Base-by-base conservation (phyloP, 1,284 basidiomycete genomes). In the Ceratobasidium sp. region DNA sequence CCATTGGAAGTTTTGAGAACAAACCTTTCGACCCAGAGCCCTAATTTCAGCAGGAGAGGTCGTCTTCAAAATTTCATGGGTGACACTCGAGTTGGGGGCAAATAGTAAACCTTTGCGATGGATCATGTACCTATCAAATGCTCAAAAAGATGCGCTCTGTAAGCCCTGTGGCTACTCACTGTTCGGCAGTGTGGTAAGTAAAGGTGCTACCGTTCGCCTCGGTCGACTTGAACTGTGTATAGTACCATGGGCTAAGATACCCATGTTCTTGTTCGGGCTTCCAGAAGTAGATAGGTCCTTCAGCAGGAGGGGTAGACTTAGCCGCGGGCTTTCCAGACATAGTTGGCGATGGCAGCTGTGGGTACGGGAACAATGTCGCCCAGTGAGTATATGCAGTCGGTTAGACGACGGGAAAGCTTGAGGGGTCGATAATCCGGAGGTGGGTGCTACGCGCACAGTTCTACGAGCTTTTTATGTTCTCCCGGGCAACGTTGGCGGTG, bases 41-140 rank as follows among this genome's bases (percentile, higher is more conserved):
- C 89, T 89, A 9, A 88, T 85, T n/a, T 79, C 76, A 14, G 81
- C 80, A 77, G 87, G 83, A 22, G 81, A 79, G 1, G 76, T 82
- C 11, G 82, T 78, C 6, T 74, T 74, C 19, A 87, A 77, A 27
- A 88, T 83, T 69, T 83, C 78, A 31, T 83, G 79, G 3, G 86
- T 85, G 14, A 86, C 80, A 0, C 78, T 81, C 0, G 74, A 62
- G 27, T 76, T 73, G 9, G 69, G 69, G 0, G 79, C 79, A 80
- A 90, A 89, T 5, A 89, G 77, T 2, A 88, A 78, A 5, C 88
- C 87, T 79, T 89, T 89, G 76, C 85, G 84, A 61, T 86, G 83
- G 87, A 90, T 89, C 88, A 89, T 89, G 84, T 87, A 89, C 24
- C 69, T 73, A 29, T 24, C n/a, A 22, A 11, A 66, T 34, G 2